Evolutionary conservation across 2,329 filamentous ascomycete species (phyloP), one percentile per base, ranked within the genome.

Genomic region (Exutisphaerella laricina): DNA sequence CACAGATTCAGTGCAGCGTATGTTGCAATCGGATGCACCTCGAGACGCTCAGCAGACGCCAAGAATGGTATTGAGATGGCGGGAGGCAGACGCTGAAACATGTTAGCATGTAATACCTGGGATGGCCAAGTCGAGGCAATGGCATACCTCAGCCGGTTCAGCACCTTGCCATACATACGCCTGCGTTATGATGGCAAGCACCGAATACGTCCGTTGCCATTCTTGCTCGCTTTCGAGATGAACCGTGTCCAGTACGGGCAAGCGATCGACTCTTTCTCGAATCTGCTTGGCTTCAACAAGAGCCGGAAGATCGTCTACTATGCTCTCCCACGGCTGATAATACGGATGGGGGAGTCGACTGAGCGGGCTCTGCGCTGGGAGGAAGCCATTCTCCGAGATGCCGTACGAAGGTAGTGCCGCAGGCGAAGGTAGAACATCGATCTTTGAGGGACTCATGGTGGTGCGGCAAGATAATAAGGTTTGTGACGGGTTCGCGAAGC

Each of bases 1-100:
- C 92, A 98, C 22, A 98, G 74, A 55, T 87, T 90, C 3, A 95
- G 73, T 4, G 84, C 87, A 4, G 92, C 88, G 62, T 96, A 98
- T 14, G 90, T 96, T 32, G 89, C 90, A 20, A 97, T 88, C 1
- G 90, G 87, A 4, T 86, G 88, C 17, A 97, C 73, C 59, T 96
- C 86, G 20, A 97, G 77, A 46, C 52, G 52, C 23, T 78, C 70
- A 51, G 86, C 88, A 32, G 94, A 75, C 51, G 82, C 70, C 22
- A 95, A 73, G 50, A 96, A 77, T 0, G 92, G 90, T 20, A 88
- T 77, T 4, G 90, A 85, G 48, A 98, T 80, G 46, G 86, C 72
- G 18, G 85, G 80, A 34, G 92, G 90, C 37, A 98, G 70, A 57
- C 67, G 70, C 73, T 80, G 20, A 26, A 14, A 30, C 25, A 7